Percentiles rank a stretch among this genome's conserved stretches.
These are phyloP conservation scores for Fonsecaea nubica DNA, from an alignment of 2,329 filamentous ascomycete genomes.

Conservation along the genomic window DNA sequence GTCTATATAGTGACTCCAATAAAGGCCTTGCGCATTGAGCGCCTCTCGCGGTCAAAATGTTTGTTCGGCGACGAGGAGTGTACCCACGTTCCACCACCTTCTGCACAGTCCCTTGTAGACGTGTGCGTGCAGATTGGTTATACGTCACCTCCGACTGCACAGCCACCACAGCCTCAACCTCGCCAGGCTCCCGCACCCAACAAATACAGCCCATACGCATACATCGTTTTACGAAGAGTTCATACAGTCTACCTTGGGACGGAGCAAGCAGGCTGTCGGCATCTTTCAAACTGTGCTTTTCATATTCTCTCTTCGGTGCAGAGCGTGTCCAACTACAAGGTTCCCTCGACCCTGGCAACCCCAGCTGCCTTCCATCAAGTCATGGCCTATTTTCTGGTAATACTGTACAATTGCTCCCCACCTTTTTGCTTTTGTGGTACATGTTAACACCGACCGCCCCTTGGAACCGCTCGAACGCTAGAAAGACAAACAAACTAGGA, in stretches of 20 bases:
- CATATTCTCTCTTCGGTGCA: conserved; percentile 7
- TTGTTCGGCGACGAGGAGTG: neutral
- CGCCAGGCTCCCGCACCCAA: neutral
- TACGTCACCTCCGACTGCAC: neutral
- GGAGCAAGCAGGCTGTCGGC: neutral
- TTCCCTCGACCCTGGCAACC: conserved; percentile 8
- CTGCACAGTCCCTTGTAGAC: neutral
- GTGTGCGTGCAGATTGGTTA: no score
- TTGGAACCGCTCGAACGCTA: conserved; percentile 28
- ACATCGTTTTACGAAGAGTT: neutral
- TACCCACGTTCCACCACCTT: neutral
- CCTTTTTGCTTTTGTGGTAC: conserved; percentile 18
- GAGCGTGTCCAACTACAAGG: conserved; percentile 21
- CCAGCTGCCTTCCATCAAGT: conserved; percentile 1
- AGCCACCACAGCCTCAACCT: neutral
- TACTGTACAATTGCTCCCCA: conserved; percentile 19
- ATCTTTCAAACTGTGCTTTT: conserved; percentile 6
- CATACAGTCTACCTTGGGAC: neutral
- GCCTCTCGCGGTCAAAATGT: conserved; percentile 9
- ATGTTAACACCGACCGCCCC: conserved; percentile 15
- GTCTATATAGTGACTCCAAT: neutral
- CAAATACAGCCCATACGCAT: neutral
- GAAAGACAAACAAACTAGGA: conserved; percentile 10
- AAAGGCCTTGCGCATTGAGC: neutral
- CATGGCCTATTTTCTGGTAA: neutral